Base-by-base conservation (phyloP, 192 early-diverging fungal genomes). In the Coemansia sp. region DNA sequence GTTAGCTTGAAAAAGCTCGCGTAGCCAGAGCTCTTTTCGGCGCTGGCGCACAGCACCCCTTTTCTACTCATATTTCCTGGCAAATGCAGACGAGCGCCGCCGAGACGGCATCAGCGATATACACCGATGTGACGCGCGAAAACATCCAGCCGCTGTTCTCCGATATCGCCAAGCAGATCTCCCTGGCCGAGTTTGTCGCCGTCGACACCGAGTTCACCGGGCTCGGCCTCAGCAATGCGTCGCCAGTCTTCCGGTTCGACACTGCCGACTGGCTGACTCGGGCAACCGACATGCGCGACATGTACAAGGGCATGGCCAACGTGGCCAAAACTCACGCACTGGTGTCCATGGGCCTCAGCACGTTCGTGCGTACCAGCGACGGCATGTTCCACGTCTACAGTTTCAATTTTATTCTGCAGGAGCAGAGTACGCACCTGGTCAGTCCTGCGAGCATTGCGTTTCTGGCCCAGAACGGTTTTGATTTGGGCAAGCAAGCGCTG, bases 161-260 rank as follows among this genome's bases (percentile, higher is more conserved):
- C 14, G 55, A 52, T 8, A 84, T 89, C 23, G 46, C 75, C 31
- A 44, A 59, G 30, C 61, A 64, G 20, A 67, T 78, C 59, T 35
- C 62, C 2, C 58, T 78, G 11, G 86, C 91, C 9, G 64, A 75
- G 35, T 93, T 91, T 55, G 81, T 97, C 48, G 81, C 92, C 4
- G 67, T 97, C 28, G 95, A 97, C 64, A 87, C 88, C 3, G 94
- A 97, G 60, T 95, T 97, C 60, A 90, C 90, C 8, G 94, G 94
- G 8, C 81, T 93, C 1, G 85, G 85, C 32, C 25, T 58, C 19
- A 54, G 65, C 72, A 53, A 62, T 30, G 53, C 61, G 4, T 67
- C 60, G 22, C 45, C 44, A 7, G 46, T 50, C 1, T 70, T 59
- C 6, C 49, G 57, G 39, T 43, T 78, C 47, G 65, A 64, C 46